Evolutionary conservation across 768 basidiomycete species (phyloP), one percentile per base, ranked within the genome.

Genomic region (Agrocybe praecox): DNA sequence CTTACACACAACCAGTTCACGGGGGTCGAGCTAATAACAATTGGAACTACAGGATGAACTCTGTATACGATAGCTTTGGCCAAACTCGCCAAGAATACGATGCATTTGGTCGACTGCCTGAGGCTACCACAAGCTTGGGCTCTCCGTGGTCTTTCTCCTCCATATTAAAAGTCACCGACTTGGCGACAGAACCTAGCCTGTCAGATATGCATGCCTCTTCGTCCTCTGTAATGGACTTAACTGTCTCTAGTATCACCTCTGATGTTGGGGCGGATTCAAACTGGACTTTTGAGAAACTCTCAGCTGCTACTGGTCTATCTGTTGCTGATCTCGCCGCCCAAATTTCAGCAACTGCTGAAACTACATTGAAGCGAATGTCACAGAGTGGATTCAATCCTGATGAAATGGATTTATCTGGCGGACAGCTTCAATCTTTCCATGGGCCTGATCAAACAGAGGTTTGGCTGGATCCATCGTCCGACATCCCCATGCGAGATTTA

Each of bases 281-380:
- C 8, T 63, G 56, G 48, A 64, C 65, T 47, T 66, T 73, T 53
- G 65, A 68, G 58, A 58, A 53, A 53, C 65, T 65, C 22, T 69
- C 67, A 4, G 68, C 72, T 26, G 67, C 70, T 49, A 69, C 72
- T 52, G 75, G 74, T 29, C 61, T 75, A 43, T 69, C 71, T 34
- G 60, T 73, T 2, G 65, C 72, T 23, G 62, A 69, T 29, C 65
- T 76, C 45, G 71, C 70, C 22, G 66, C 67, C 19, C 72, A 73
- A n/a, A 65, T 76, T 15, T 71, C 76, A 11, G 69, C 70, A 19
- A 69, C 72, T 9, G 72, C 73, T 22, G 67, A 74, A 29, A 60
- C 66, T n/a, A 69, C 74, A 21, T 63, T 75, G 26, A 64, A 65
- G 48, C 62, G 65, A 33, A 63, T 74, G 58, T 59, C 63, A 3